Base-by-base conservation (phyloP, 805 yeast genomes). In the Hanseniaspora pseudoguilliermondii region DNA sequence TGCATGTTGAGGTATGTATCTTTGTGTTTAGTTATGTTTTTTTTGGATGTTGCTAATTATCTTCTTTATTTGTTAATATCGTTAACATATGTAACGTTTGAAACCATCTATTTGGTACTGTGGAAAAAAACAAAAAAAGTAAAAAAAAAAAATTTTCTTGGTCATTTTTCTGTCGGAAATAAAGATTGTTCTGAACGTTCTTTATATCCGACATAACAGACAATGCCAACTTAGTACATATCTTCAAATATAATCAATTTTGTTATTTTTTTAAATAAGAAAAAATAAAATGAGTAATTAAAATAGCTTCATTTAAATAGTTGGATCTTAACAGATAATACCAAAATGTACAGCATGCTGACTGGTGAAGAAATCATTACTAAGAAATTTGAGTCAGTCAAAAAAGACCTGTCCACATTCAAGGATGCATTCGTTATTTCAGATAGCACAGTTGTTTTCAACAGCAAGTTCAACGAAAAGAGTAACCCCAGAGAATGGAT, bases 401-500 rank as follows among this genome's bases (percentile, higher is more conserved):
- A 29, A 11, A 32, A 18, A 9, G 48, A 46, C n/a, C 39, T 46
- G 15, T 2, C 9, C 5, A 29, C 25, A 18, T 46, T 46, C 10
- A 32, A 46, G 18, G 38, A 46, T 32, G 48, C 48, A 10, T 46
- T 46, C 5, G 23, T 16, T 2, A 32, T 46, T 1, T 18, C 8
- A n/a, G 21, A 27, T 18, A 27, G 38, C 38, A 9, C 38, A n/a
- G 9, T 5, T 2, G 27, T 18, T 6, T 15, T 7, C 16, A 46
- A 46, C 15, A 29, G 18, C 9, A 46, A 46, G 34, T 46, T 46
- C 48, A 46, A 46, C 10, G 48, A 46, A 32, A 46, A 32, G 20
- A 46, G 48, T 8, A 46, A 46, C 6, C 48, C 48, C 8, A 27
- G 48, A 46, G 48, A 29, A 18, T 46, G 48, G 48, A 46, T 46